Evolutionary conservation across 1,284 basidiomycete genomes (phyloP).

Genomic region (Ceratobasidium sp.): DNA sequence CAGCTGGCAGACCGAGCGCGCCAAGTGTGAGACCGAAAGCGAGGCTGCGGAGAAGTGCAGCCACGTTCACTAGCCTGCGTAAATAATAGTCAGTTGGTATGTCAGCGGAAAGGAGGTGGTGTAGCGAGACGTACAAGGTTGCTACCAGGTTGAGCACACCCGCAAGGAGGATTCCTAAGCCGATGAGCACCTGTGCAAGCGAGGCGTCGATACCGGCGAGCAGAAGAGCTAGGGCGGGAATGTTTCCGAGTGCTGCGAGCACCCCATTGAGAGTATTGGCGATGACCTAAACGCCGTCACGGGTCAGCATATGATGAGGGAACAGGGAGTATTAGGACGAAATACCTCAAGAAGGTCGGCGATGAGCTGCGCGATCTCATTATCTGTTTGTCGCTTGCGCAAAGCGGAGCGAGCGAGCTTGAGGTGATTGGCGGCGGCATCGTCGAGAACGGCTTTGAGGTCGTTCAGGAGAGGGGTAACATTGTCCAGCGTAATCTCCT

Average conservation of each 20-base stretch:
- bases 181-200: conserved; percentile 54
- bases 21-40: conserved; percentile 53
- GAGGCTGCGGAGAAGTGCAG: conserved; percentile 50
- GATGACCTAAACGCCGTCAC: conserved; percentile 51
- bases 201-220: conserved; percentile 54
- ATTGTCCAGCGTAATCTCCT: conserved; percentile 51
- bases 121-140: conserved; percentile 52
- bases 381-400: conserved; percentile 52
- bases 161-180: conserved; percentile 54
- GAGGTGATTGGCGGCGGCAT: conserved; percentile 51
- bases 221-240: conserved; percentile 50
- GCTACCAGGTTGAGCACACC: conserved; percentile 57
- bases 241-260: background rate
- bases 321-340: background rate
- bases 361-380: conserved; percentile 54
- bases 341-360: conserved; percentile 52
- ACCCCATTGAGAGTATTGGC: conserved; percentile 49
- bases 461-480: conserved; percentile 55
- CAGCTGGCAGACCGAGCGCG: conserved; percentile 52
- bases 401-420: conserved; percentile 48
- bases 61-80: conserved; percentile 52
- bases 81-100: background rate
- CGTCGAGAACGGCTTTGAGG: conserved; percentile 53
- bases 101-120: background rate
- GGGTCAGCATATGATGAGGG: no score